Conservation (phyloP, 23 red algal species). For the Gracilaria domingensis region DNA sequence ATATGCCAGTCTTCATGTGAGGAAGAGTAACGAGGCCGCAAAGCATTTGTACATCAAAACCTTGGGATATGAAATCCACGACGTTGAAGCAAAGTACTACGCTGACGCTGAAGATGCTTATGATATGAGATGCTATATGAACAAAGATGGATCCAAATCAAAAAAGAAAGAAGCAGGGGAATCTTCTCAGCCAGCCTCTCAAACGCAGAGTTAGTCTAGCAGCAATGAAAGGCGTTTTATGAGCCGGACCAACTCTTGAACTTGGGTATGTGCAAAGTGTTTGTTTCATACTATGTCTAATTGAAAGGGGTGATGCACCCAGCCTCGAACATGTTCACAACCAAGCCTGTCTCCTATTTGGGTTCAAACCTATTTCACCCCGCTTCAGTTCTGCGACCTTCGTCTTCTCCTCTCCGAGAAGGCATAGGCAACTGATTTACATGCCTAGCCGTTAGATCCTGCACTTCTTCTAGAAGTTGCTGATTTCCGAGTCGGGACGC, state of each 20-base stretch:
- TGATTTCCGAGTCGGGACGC: conserved; percentile 64
- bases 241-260: not conserved
- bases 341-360: not conserved
- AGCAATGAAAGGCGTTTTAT: not conserved
- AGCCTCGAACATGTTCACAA: not conserved
- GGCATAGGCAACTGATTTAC: conserved; percentile 11
- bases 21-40: conserved; percentile 93
- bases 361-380: not conserved
- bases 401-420: not conserved
- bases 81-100: conserved; percentile 95
- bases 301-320: not conserved
- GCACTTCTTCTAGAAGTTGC: conserved; percentile 69
- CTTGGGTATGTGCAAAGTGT: not conserved
- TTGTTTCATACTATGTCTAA: not conserved
- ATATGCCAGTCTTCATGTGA: conserved; percentile 93
- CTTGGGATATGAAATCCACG: conserved; percentile 87
- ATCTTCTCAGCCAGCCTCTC: not conserved
- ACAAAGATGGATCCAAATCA: conserved; percentile 11
- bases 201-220: not conserved
- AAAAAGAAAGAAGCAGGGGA: not conserved
- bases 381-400: not conserved
- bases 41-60: conserved; percentile 97
- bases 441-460: conserved; percentile 69
- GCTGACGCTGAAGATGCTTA: conserved; percentile 98
- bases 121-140: conserved; percentile 90